Percentiles rank a stretch among this genome's conserved stretches.
Evolutionary conservation across 345 rosid species (phyloP).

Genomic region (Erysimum cheiranthoides): DNA sequence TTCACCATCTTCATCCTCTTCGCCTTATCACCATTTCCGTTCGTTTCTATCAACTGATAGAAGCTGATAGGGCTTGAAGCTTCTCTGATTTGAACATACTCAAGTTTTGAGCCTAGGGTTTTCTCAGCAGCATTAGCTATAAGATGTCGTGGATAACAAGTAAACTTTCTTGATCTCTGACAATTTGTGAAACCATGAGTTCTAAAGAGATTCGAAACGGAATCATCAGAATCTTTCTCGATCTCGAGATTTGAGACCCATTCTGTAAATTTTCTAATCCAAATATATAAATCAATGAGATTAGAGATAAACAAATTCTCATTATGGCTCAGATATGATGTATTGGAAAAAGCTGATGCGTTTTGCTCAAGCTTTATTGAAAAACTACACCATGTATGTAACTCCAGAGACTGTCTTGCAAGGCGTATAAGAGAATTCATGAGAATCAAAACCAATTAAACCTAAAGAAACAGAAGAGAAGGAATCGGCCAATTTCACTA

Average conservation of each 20-base stretch:
- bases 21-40: no score
- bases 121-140: background rate
- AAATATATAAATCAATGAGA: constrained; percentile 32
- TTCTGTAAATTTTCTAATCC: constrained; percentile 1
- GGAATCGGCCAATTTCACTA: background rate
- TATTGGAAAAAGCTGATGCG: background rate
- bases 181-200: constrained; percentile 27
- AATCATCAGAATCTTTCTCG: constrained; percentile 8
- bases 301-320: background rate
- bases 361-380: constrained; percentile 6
- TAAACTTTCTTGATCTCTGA: constrained; percentile 19
- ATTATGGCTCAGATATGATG: background rate
- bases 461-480: background rate
- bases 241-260: background rate
- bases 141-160: constrained; percentile 22
- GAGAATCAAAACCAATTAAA: background rate
- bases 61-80: constrained; percentile 12
- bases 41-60: no score
- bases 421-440: constrained; percentile 6
- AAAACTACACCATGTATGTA: background rate
- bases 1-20: no score
- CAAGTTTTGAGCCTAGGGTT: constrained; percentile 36
- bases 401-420: constrained; percentile 6
- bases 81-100: constrained; percentile 36
- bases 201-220: background rate